Evolutionary conservation across 768 basidiomycete species (phyloP), one percentile per base, ranked within the genome.

Genomic region (Termitomyces heimii): DNA sequence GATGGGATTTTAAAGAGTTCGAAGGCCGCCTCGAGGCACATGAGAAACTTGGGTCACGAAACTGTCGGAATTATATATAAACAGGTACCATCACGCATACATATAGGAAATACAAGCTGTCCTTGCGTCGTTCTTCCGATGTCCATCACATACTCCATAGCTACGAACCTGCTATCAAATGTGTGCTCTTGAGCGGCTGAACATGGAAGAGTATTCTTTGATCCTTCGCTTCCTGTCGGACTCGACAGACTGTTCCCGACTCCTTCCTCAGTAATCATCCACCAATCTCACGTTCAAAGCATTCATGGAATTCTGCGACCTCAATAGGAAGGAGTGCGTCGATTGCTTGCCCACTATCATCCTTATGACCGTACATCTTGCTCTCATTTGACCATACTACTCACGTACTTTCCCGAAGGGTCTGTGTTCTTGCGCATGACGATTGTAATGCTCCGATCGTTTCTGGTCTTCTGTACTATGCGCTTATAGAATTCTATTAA

Each of bases 321-420:
- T 45, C 56, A 51, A 50, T 34, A 37, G 50, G 55, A 56, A 56
- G 47, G 40, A 34, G 16, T 9, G 18, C 39, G 37, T 37, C 5
- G 13, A 24, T 37, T n/a, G 4, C 16, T 8, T 24, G 50, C 34
- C 10, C 10, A n/a, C 28, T 24, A 14, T 20, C 4, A 34, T 40
- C 43, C n/a, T 46, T 50, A 24, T 56, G 47, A 49, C 55, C 26
- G 37, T 42, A 0, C 16, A 44, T 44, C 35, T 29, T 44, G 12
- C 20, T 37, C 8, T 52, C 56, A 35, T 4, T 28, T 57, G 56
- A n/a, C 14, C 18, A 34, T 13, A 24, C 20, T 20, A 13, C 42
- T 52, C 43, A 35, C 22, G 4, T 24, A 32, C 32, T 51, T 43
- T 47, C 47, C 55, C 55, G 47, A 49, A 56, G 49, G 49, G 49